Evolutionary conservation across 441 rosid species (phyloP).

Genomic region (Flueggea neowawraea): DNA sequence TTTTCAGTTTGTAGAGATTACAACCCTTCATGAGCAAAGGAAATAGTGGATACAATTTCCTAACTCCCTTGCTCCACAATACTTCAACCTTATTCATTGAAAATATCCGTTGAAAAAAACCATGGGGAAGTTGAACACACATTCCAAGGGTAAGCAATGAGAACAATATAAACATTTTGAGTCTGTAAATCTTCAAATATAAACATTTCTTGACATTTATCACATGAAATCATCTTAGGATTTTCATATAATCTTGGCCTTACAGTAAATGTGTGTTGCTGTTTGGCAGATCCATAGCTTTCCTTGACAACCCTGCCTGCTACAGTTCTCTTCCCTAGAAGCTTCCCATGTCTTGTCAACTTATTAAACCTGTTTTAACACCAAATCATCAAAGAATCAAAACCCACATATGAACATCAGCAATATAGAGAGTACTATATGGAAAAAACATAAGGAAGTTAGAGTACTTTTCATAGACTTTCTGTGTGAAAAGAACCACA

Average conservation of each 20-base stretch:
- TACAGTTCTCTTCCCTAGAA: slow-evolving; percentile 50
- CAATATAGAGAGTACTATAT: slow-evolving; percentile 27
- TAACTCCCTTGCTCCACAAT: slow-evolving; percentile 54
- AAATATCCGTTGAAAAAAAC: not conserved
- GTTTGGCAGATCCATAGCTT: slow-evolving; percentile 72
- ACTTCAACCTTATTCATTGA: slow-evolving; percentile 51
- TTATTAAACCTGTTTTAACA: slow-evolving; percentile 38
- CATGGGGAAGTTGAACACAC: not conserved
- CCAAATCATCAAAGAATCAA: slow-evolving; percentile 8
- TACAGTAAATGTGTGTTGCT: slow-evolving; percentile 75
- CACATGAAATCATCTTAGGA: no score
- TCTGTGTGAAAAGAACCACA: slow-evolving; percentile 34
- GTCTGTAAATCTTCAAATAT: no score
- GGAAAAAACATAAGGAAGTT: slow-evolving; percentile 34
- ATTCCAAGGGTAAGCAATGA: no score
- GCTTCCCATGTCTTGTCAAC: slow-evolving; percentile 36
- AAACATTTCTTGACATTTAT: no score
- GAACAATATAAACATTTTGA: no score
- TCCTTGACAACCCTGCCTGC: slow-evolving; percentile 67
- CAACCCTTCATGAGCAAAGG: slow-evolving; percentile 68
- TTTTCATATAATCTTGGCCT: not conserved
- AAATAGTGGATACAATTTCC: slow-evolving; percentile 44
- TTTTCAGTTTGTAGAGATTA: slow-evolving; percentile 55
- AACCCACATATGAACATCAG: slow-evolving; percentile 7
- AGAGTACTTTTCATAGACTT: no score